Evolutionary conservation across 2,329 filamentous ascomycete species (phyloP).

Genomic region (Stagonosporopsis rhizophila): DNA sequence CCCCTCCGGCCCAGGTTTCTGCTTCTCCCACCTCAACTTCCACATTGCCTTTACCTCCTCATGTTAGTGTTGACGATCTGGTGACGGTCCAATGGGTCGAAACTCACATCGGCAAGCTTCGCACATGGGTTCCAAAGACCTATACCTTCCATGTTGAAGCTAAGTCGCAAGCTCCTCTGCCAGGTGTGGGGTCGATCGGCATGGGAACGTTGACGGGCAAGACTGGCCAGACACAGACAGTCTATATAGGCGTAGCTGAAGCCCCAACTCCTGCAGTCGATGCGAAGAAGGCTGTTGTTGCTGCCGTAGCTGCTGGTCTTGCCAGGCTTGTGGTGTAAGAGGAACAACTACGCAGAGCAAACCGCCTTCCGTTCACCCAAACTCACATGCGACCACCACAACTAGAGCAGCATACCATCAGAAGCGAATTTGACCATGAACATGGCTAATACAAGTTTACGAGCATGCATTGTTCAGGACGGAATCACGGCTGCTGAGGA

Average conservation of each 20-base stretch:
- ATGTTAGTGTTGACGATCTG: constrained; percentile 22
- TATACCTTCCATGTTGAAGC: constrained; percentile 37
- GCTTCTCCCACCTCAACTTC: constrained; percentile 5
- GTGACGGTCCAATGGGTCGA: constrained; percentile 46
- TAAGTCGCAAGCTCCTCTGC: constrained; percentile 29
- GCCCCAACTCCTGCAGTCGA: constrained; percentile 26
- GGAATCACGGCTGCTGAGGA: background rate
- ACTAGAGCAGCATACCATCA: background rate
- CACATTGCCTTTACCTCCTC: background rate
- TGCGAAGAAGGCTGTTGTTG: constrained; percentile 28
- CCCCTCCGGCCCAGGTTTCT: background rate
- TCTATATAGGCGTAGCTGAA: constrained; percentile 28
- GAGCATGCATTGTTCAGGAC: background rate
- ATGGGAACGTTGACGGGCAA: constrained; percentile 46
- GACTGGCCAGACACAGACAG: constrained; percentile 37
- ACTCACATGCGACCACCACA: too few relatives aligned
- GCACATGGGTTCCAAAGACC: constrained; percentile 44
- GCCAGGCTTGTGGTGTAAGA: constrained; percentile 28
- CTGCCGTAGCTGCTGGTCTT: constrained; percentile 35
- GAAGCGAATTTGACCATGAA: background rate
- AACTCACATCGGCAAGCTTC: constrained; percentile 34
- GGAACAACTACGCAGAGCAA: background rate
- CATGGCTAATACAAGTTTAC: background rate
- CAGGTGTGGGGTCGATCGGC: constrained; percentile 42
- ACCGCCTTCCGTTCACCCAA: background rate